These are phyloP conservation scores for Colletotrichum orbiculare DNA, from an alignment of 2,329 filamentous ascomycete genomes.

Conservation along the genomic window DNA sequence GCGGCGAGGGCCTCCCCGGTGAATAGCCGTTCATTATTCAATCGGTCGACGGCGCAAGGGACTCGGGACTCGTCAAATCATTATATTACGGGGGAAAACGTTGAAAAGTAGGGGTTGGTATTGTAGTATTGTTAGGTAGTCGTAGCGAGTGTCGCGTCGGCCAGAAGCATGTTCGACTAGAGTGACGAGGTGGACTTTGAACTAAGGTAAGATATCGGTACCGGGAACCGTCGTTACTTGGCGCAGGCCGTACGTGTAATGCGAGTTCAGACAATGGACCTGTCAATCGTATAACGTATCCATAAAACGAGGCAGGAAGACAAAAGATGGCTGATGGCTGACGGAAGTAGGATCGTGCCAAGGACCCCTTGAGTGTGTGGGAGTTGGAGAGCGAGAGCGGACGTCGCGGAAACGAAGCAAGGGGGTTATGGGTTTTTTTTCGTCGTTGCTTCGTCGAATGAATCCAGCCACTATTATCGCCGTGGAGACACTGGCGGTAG, in stretches of 20 bases:
- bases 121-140: conserved; percentile 3
- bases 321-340: conserved; percentile 30
- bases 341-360: conserved; percentile 27
- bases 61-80: conserved; percentile 31
- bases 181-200: conserved; percentile 1
- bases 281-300: conserved; percentile 9
- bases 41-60: conserved; percentile 9
- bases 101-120: conserved; percentile 18
- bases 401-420: neutral
- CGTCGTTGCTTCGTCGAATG: neutral
- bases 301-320: conserved; percentile 6
- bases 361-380: conserved; percentile 21
- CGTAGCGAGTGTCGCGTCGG: conserved; percentile 13
- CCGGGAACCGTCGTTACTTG: conserved; percentile 2
- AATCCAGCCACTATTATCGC: conserved; percentile 23
- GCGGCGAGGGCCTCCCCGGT: conserved; percentile 45
- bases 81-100: conserved; percentile 31
- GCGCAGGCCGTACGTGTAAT: neutral
- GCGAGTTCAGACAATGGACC: conserved; percentile 4
- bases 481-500: conserved; percentile 17
- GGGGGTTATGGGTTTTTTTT: conserved; percentile 20
- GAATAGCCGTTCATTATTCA: conserved; percentile 53
- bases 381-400: neutral
- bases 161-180: conserved; percentile 26
- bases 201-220: conserved; percentile 2